phyloP scores from a whole-genome alignment of 2,329 filamentous ascomycete species.

The Dothideomycetes sp. region DNA sequence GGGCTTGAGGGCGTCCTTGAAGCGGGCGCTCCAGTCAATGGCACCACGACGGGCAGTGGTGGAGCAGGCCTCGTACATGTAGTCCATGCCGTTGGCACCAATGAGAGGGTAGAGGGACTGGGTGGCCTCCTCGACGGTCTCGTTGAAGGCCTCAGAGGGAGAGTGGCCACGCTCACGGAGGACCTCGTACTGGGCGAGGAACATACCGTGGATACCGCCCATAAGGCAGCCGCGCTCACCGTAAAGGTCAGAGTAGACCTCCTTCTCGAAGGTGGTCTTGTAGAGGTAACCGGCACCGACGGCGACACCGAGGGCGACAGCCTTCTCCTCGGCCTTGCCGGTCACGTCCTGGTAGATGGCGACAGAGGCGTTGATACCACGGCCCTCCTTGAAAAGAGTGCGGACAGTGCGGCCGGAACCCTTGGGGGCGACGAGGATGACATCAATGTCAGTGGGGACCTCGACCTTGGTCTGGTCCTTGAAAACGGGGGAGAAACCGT shows the following conservation, averaged over 20 bases:
- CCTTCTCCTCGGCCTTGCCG: constrained; percentile 96
- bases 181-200: constrained; percentile 99
- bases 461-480: constrained; percentile 99
- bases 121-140: constrained; percentile 99
- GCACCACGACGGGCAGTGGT: constrained; percentile 96
- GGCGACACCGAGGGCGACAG: constrained; percentile 89
- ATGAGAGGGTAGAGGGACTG: constrained; percentile 97
- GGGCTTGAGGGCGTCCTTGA: constrained; percentile 98
- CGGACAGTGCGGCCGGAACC: constrained; percentile 97
- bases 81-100: constrained; percentile 97
- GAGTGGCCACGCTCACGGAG: constrained; percentile 97
- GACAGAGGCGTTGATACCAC: constrained; percentile 98
- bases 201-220: constrained; percentile 99
- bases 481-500: constrained; percentile 99
- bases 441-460: constrained; percentile 87
- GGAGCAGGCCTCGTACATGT: constrained; percentile 99
- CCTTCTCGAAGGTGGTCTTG: constrained; percentile 99
- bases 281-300: constrained; percentile 98
- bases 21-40: constrained; percentile 94
- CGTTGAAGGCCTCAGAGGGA: constrained; percentile 98
- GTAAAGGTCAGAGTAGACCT: constrained; percentile 99
- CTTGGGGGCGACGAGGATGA: constrained; percentile 99
- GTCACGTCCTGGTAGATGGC: constrained; percentile 98
- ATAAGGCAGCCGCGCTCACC: constrained; percentile 99
- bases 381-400: constrained; percentile 96